Evolutionary conservation across 305 asterid species (phyloP).

Genomic region (Fraxinus ornus): DNA sequence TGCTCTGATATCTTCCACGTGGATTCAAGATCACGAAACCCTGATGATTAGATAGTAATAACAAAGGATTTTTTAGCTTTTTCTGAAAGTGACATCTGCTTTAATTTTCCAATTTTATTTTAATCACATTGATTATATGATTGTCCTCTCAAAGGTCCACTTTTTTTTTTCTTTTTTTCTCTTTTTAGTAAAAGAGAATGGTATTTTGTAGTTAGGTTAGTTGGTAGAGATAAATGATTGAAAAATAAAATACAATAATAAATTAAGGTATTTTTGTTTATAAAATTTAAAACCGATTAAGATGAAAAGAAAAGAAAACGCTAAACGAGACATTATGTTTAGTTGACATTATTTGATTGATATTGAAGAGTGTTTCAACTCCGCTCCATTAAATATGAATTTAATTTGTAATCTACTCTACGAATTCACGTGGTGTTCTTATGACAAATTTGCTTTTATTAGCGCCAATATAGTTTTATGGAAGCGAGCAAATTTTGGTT

Average conservation of each 20-base stretch:
- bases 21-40: conserved; percentile 39
- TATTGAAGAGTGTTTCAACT: no score
- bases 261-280: no score
- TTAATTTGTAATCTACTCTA: not conserved
- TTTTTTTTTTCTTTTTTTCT: not conserved
- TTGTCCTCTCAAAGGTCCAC: not conserved
- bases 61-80: not conserved
- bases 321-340: not conserved
- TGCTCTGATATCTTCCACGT: conserved; percentile 35
- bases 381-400: not conserved
- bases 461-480: no score
- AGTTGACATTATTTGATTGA: not conserved
- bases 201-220: not conserved
- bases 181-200: not conserved
- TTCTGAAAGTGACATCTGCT: conserved; percentile 13
- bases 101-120: conserved; percentile 18
- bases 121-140: conserved; percentile 2
- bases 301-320: not conserved
- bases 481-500: no score
- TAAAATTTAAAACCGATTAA: not conserved
- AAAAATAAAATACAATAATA: not conserved
- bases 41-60: conserved; percentile 28
- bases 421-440: not conserved
- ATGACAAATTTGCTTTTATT: not conserved
- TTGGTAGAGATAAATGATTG: not conserved